Conservation (phyloP, 495 filamentous ascomycete species). For the Cercophora sp. region DNA sequence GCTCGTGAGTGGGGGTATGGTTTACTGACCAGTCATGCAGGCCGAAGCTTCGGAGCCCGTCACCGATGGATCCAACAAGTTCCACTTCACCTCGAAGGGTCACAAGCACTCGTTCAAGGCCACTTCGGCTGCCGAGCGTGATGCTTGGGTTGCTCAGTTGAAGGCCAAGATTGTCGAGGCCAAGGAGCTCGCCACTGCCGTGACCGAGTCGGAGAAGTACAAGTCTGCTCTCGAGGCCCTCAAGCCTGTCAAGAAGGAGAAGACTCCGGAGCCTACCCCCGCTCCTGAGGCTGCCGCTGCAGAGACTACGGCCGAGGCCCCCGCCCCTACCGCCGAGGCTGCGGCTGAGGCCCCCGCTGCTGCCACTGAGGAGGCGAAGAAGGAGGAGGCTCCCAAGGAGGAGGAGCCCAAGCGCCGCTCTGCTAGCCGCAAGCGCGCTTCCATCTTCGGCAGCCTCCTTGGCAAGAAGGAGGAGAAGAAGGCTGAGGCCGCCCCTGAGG, state of each 20-base stretch:
- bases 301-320: slow-evolving; percentile 39
- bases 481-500: slow-evolving; percentile 45
- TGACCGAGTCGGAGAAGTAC: slow-evolving; percentile 70
- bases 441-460: slow-evolving; percentile 73
- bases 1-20: too few relatives aligned
- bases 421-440: slow-evolving; percentile 79
- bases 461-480: slow-evolving; percentile 72
- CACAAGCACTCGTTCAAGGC: slow-evolving; percentile 92
- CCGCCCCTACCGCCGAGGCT: slow-evolving; percentile 39
- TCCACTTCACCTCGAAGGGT: slow-evolving; percentile 75
- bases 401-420: slow-evolving; percentile 60
- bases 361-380: slow-evolving; percentile 35
- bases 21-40: slow-evolving; percentile 47
- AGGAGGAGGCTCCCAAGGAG: slow-evolving; percentile 42
- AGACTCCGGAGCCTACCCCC: slow-evolving; percentile 33
- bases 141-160: slow-evolving; percentile 80
- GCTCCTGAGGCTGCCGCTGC: slow-evolving; percentile 27
- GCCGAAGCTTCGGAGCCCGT: slow-evolving; percentile 77
- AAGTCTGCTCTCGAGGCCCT: slow-evolving; percentile 73
- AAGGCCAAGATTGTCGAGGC: slow-evolving; percentile 74
- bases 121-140: slow-evolving; percentile 66
- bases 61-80: slow-evolving; percentile 70
- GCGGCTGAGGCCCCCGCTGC: slow-evolving; percentile 26
- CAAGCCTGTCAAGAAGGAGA: slow-evolving; percentile 54
- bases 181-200: slow-evolving; percentile 64